Percentiles rank a stretch among this genome's conserved stretches.
These are phyloP conservation scores for Fusarium scirpi DNA, from an alignment of 2,329 filamentous ascomycete species.

Conservation along the genomic window DNA sequence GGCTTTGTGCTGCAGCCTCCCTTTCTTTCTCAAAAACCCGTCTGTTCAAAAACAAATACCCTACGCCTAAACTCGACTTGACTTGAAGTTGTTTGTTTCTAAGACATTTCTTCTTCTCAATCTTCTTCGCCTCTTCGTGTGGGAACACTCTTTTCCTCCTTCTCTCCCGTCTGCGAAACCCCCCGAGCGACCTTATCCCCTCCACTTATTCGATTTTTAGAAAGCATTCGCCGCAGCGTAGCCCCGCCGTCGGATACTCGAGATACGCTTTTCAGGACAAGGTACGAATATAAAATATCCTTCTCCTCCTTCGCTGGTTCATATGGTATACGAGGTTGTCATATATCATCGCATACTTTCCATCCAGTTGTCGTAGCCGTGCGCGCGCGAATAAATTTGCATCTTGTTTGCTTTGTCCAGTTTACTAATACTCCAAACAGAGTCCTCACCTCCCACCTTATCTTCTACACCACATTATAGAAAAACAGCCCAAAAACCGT, in stretches of 20 bases:
- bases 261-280: slow-evolving; percentile 45
- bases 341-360: neutral
- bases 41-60: slow-evolving; percentile 40
- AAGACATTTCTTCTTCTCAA: slow-evolving; percentile 26
- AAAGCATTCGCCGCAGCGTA: slow-evolving; percentile 43
- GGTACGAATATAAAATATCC: slow-evolving; percentile 37
- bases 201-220: slow-evolving; percentile 44
- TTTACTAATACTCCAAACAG: slow-evolving; percentile 41
- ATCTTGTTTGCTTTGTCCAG: slow-evolving; percentile 18
- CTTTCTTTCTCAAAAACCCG: slow-evolving; percentile 48
- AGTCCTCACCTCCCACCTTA: slow-evolving; percentile 29
- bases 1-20: slow-evolving; percentile 49
- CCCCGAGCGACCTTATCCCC: slow-evolving; percentile 22
- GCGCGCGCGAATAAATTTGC: slow-evolving; percentile 18
- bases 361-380: neutral
- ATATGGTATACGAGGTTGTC: neutral
- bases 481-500: slow-evolving; percentile 25
- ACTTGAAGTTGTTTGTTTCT: slow-evolving; percentile 31
- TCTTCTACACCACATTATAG: slow-evolving; percentile 16
- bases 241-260: slow-evolving; percentile 45
- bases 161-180: slow-evolving; percentile 2
- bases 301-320: neutral
- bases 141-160: slow-evolving; percentile 6
- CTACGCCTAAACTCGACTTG: slow-evolving; percentile 40
- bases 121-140: slow-evolving; percentile 18